These are phyloP conservation scores for Vickermania spadyakhi DNA, from an alignment of 208 protist species.

Conservation along the genomic window DNA sequence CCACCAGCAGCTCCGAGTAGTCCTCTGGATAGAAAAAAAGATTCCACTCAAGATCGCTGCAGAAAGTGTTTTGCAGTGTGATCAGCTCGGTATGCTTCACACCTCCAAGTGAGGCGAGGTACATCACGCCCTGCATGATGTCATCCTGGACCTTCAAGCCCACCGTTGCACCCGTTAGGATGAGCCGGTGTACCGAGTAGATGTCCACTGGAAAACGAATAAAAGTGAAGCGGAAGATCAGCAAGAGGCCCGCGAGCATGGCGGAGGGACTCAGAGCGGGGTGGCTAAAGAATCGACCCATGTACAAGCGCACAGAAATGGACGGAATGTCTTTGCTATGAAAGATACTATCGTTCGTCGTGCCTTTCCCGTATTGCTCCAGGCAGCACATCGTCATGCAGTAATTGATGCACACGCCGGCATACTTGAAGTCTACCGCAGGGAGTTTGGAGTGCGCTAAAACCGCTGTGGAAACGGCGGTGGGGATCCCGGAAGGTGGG, in stretches of 20 bases:
- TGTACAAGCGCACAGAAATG: constrained; percentile 73
- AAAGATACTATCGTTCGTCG: constrained; percentile 61
- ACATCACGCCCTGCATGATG: constrained; percentile 87
- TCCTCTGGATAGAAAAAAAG: constrained; percentile 49
- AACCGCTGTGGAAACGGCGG: too few species aligned
- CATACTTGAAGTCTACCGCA: constrained; percentile 20
- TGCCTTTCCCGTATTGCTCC: constrained; percentile 32
- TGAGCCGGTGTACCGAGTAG: constrained; percentile 89
- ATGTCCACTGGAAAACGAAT: constrained; percentile 70
- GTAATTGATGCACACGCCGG: constrained; percentile 25
- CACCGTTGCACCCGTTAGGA: constrained; percentile 85
- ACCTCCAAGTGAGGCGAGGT: constrained; percentile 90
- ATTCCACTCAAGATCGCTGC: constrained; percentile 69
- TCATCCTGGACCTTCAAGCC: constrained; percentile 93
- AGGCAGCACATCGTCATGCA: constrained; percentile 51
- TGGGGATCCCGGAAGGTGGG: too few species aligned
- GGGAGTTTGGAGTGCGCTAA: constrained; percentile 2
- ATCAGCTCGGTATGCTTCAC: constrained; percentile 84
- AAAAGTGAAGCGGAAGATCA: constrained; percentile 80
- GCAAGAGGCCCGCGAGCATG: constrained; percentile 82
- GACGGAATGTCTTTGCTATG: constrained; percentile 62
- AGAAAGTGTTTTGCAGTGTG: constrained; percentile 84
- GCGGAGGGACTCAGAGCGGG: constrained; percentile 70
- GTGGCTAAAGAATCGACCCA: constrained; percentile 83
- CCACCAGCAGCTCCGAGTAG: constrained; percentile 29